Evolutionary conservation across 2,329 filamentous ascomycete genomes (phyloP), one percentile per base, ranked within the genome.

Genomic region (Apiospora phragmitis): DNA sequence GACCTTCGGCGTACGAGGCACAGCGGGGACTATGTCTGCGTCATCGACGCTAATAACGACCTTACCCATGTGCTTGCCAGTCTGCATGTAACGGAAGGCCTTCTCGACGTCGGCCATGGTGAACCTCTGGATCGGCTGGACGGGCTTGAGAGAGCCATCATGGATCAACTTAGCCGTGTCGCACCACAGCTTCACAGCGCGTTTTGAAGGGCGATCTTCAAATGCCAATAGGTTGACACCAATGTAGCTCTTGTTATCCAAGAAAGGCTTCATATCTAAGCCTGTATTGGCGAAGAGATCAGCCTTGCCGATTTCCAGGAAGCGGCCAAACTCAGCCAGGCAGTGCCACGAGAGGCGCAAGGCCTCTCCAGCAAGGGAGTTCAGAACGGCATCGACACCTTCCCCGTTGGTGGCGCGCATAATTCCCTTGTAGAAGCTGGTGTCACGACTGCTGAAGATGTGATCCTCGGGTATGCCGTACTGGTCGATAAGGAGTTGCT

Each of bases 121-220:
- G 74, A 81, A 77, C 18, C 73, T 65, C 68, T 79, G 81, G 9
- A 83, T 72, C 0, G 80, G 80, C 0, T 74, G 74, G 38, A 83
- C 76, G 5, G 82, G 76, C 14, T 76, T 69, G 65, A 79, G 72
- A 59, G 76, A 76, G 38, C 81, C 81, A 71, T 85, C 86, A 71
- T 79, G 80, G 35, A 85, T 83, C 66, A 86, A 83, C 26, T 82
- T 82, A 26, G 80, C 74, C 81, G 88, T 85, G 49, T 87, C 85
- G 47, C 16, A 3, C 55, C 55, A 62, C 6, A 62, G 16, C 32
- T 32, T 29, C 8, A 62, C 55, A 3, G 55, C 55, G 18, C 55
- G 55, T 8, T n/a, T n/a, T n/a, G n/a, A n/a, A 18, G 55, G 2
- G 29, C 24, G 0, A 38, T 62, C 38, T 21, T 66, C 38, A 11